Evolutionary conservation across 192 early-diverging fungal genomes (phyloP).

Genomic region (Coemansia sp.): DNA sequence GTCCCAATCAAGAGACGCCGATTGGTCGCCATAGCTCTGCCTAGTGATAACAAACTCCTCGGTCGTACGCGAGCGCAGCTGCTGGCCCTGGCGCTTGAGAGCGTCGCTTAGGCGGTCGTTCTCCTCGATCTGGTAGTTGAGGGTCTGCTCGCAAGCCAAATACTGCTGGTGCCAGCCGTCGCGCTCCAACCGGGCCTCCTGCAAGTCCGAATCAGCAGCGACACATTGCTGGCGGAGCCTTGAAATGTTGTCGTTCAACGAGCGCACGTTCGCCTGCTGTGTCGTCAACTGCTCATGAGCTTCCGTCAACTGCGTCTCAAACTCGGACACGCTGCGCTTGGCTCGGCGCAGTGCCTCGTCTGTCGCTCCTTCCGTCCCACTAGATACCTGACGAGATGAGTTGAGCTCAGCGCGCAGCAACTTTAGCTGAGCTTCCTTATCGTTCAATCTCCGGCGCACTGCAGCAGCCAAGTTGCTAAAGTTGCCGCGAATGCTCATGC

Average conservation of each 20-base stretch:
- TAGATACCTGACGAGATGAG: conserved; percentile 10
- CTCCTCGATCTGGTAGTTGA: conserved; percentile 28
- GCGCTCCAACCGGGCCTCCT: conserved; percentile 40
- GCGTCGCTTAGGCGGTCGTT: conserved; percentile 19
- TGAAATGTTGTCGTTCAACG: conserved; percentile 24
- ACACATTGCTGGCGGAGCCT: conserved; percentile 37
- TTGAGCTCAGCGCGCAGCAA: conserved; percentile 19
- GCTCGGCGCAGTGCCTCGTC: conserved; percentile 20
- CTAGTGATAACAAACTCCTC: conserved; percentile 13
- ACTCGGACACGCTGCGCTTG: conserved; percentile 16
- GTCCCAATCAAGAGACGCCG: conserved; percentile 30
- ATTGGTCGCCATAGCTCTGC: conserved; percentile 18
- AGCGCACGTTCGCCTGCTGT: conserved; percentile 28
- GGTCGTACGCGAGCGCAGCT: conserved; percentile 21
- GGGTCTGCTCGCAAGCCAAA: conserved; percentile 18
- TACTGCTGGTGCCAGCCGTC: conserved; percentile 47
- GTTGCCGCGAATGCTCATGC: conserved; percentile 46
- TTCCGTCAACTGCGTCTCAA: conserved; percentile 32
- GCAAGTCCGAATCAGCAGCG: conserved; percentile 19
- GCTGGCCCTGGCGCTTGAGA: conserved; percentile 6
- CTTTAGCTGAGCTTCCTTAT: conserved; percentile 24
- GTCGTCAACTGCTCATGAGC: conserved; percentile 32
- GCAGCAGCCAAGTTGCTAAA: conserved; percentile 42
- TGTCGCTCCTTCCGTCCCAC: not conserved
- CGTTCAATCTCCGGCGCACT: conserved; percentile 33